Evolutionary conservation across 495 filamentous ascomycete genomes (phyloP).

Genomic region (Letharia lupina): DNA sequence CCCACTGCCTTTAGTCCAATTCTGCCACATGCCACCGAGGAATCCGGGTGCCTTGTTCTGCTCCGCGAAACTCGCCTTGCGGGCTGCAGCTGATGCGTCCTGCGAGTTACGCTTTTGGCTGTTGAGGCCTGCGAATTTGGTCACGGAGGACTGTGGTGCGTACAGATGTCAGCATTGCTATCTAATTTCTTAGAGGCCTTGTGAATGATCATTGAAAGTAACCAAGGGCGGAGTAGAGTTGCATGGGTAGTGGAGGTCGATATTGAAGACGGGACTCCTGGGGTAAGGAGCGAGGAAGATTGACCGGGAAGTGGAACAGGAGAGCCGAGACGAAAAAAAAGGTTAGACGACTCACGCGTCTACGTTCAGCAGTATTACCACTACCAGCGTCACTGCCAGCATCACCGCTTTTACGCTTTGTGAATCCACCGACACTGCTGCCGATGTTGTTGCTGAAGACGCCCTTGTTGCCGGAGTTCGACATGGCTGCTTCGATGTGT

Average conservation of each 20-base stretch:
- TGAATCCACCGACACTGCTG: constrained; percentile 1
- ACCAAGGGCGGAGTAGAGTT: too few relatives aligned
- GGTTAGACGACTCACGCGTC: constrained; percentile 13
- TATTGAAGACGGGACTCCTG: background rate
- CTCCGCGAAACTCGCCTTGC: constrained; percentile 44
- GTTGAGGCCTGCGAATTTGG: constrained; percentile 40
- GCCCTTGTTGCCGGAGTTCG: constrained; percentile 17
- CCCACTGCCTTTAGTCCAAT: constrained; percentile 18
- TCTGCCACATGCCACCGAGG: constrained; percentile 48
- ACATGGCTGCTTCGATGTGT: constrained; percentile 12
- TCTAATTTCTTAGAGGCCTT: background rate
- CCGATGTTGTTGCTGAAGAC: constrained; percentile 18
- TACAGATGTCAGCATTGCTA: background rate
- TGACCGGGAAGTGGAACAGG: constrained; percentile 11
- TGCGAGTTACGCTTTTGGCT: constrained; percentile 43
- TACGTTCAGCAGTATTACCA: constrained; percentile 20
- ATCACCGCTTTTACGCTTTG: constrained; percentile 1
- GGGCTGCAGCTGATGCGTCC: constrained; percentile 33
- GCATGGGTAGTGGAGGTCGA: constrained; percentile 1
- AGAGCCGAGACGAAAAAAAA: constrained; percentile 6
- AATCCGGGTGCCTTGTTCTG: constrained; percentile 37
- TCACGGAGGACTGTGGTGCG: constrained; percentile 22
- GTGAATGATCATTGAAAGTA: background rate
- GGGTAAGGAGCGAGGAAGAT: background rate
- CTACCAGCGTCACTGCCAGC: background rate